Base-by-base conservation (phyloP, 2,329 filamentous ascomycete species). In the Metarhizium robertsii region DNA sequence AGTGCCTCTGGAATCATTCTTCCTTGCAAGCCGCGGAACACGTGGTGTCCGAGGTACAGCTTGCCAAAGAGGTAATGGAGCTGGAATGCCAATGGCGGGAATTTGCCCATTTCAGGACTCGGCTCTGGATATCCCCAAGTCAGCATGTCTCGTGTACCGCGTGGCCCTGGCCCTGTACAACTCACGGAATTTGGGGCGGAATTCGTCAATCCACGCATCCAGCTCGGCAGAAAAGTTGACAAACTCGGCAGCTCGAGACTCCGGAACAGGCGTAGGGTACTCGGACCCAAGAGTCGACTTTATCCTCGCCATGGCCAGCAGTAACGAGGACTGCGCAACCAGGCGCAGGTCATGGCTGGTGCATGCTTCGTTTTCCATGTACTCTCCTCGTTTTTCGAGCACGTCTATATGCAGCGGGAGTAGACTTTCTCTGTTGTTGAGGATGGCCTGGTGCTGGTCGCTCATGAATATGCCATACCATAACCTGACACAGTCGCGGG, bases 401-500 rank as follows among this genome's bases (percentile, higher is more conserved):
- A 55, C 34, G 10, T 53, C 54, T 2, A 20, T 30, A 34, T 53
- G 30, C 16, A 38, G 50, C 6, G 38, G 42, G 11, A 55, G 30
- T 0, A 55, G 54, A 14, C 50, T 14, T n/a, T 55, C 54, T n/a
- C 54, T 5, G 50, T 52, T 55, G 36, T 53, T 34, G 5, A 55
- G 54, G 11, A 55, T 51, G 30, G 54, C 47, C 6, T 52, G 46
- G 50, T 73, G 70, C 58, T 73, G 70, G 57, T 74, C 71, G 36
- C 62, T 61, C 13, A 65, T 60, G 51, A 70, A 72, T 8, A 73
- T 57, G 5, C 68, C 65, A 46, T 72, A 72, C 69, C 70, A 74
- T 2, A 74, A 60, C 6, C 69, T 63, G 10, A 69, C 68, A 18
- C 68, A 67, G 46, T 71, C 67, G n/a, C 50, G 54, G 11, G 54